These are phyloP conservation scores for Lasiosphaeria miniovina DNA, from an alignment of 495 filamentous ascomycete genomes.

Conservation along the genomic window DNA sequence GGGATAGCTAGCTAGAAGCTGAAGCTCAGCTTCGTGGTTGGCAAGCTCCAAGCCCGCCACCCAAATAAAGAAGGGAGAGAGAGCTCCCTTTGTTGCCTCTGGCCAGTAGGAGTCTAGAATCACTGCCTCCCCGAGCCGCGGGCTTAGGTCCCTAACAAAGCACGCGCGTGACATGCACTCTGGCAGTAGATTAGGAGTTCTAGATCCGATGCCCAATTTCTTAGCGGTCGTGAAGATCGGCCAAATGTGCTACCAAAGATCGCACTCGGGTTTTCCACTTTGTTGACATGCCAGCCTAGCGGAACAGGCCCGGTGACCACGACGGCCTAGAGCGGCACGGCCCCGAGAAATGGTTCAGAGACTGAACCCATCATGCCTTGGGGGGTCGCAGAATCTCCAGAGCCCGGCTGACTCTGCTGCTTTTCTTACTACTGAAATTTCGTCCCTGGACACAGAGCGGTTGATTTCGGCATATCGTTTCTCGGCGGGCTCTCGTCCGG, in stretches of 20 bases:
- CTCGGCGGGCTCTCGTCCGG: conserved; percentile 30
- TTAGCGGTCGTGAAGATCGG: too few species aligned
- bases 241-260: too few species aligned
- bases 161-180: not conserved
- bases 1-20: too few species aligned
- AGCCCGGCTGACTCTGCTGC: conserved; percentile 66
- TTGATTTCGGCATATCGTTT: conserved; percentile 74
- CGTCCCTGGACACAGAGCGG: conserved; percentile 59
- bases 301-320: not conserved
- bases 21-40: too few species aligned
- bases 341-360: conserved; percentile 37
- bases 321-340: not conserved
- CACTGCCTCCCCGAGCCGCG: not conserved
- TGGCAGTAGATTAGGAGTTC: too few species aligned
- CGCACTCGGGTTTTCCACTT: not conserved
- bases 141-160: not conserved
- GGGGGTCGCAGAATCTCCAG: conserved; percentile 71
- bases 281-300: not conserved
- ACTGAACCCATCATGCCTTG: conserved; percentile 67
- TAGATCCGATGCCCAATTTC: too few species aligned
- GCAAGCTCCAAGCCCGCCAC: too few species aligned
- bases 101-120: not conserved
- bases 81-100: not conserved
- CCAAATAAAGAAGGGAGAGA: too few species aligned
- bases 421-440: conserved; percentile 57